A percentile compares a stretch with the other conserved stretches of the same genome.
Evolutionary conservation across 1,284 basidiomycete genomes (phyloP).

Genomic region (Tilletia indica): DNA sequence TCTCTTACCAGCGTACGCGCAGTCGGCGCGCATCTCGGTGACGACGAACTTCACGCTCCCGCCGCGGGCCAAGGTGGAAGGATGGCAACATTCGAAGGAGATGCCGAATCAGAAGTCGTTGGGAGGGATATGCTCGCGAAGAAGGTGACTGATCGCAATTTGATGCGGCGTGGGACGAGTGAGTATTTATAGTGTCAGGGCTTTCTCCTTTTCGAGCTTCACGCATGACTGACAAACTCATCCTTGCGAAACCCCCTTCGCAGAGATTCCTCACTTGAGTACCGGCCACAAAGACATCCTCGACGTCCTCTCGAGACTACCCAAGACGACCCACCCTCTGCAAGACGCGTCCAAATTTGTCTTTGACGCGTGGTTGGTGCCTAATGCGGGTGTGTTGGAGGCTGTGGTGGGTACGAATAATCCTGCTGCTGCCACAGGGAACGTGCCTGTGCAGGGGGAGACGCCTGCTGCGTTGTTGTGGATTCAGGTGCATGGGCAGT

Average conservation of each 20-base stretch:
- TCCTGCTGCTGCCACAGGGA: not conserved
- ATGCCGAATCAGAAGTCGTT: conserved; percentile 78
- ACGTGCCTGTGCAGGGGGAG: conserved; percentile 32
- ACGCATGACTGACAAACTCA: no score
- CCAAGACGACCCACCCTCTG: conserved; percentile 74
- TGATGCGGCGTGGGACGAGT: conserved; percentile 37
- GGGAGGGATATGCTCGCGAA: conserved; percentile 68
- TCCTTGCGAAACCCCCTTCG: no score
- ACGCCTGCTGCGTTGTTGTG: conserved; percentile 65
- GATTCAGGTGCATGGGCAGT: conserved; percentile 85
- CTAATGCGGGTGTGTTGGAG: conserved; percentile 58
- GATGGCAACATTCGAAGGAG: conserved; percentile 45
- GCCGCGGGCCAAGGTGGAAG: conserved; percentile 62
- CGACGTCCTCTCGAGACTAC: conserved; percentile 67
- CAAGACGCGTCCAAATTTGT: conserved; percentile 69
- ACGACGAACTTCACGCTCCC: conserved; percentile 79
- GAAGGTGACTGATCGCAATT: conserved; percentile 46
- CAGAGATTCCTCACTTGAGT: conserved; percentile 58
- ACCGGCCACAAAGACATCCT: conserved; percentile 70
- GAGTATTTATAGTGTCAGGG: not conserved
- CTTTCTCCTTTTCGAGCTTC: no score
- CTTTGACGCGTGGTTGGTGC: conserved; percentile 73
- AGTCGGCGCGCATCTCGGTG: conserved; percentile 82
- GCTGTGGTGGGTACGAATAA: conserved; percentile 1
- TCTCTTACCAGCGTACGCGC: conserved; percentile 74